Evolutionary conservation across 495 filamentous ascomycete genomes (phyloP), one percentile per base, ranked within the genome.

Genomic region (Parathielavia hyrcaniae): DNA sequence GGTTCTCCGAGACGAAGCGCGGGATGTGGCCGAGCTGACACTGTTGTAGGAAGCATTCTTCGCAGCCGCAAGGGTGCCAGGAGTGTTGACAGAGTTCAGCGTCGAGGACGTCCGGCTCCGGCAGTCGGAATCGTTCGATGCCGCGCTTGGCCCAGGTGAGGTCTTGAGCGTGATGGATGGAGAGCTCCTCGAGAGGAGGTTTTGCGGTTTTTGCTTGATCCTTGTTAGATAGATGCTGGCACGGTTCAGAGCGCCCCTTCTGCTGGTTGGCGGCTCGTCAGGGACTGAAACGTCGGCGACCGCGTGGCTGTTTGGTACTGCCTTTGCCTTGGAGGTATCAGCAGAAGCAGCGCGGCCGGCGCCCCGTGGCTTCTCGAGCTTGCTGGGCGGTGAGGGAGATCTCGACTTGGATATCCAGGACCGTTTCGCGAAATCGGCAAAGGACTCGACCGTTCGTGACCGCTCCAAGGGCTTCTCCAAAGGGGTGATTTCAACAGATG

Each of bases 401-500:
- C 81, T 75, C 35, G 83, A 84, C 11, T 79, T 73, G 10, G 81
- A 72, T 14, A 81, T 80, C 86, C 86, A 89, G 45, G 86, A 83
- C 65, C 81, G 81, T 60, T 80, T 81, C 13, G 86, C 83, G 61
- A 89, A 78, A 58, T 75, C 83, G 57, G 83, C 80, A 64, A 89
- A 78, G 30, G 85, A 81, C 43, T 83, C 84, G 64, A 86, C 80
- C 5, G 54, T 68, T 55, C 67, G 68, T 17, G 71, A 61, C 26
- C 65, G 60, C 23, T 76, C 71, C 43, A 66, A 41, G 12, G 62
- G 32, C 13, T 58, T 64, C 9, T 57, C 60, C 44, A 23, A 59
- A 19, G 40, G 32, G 12, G 49, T 22, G 38, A 38, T 46, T 10
- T 63, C 59, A 30, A 6, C 26, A 13, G 57, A 47, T 41, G 51